phyloP scores from a whole-genome alignment of 2,329 filamentous ascomycete species.

The Furcasterigmium sp. region DNA sequence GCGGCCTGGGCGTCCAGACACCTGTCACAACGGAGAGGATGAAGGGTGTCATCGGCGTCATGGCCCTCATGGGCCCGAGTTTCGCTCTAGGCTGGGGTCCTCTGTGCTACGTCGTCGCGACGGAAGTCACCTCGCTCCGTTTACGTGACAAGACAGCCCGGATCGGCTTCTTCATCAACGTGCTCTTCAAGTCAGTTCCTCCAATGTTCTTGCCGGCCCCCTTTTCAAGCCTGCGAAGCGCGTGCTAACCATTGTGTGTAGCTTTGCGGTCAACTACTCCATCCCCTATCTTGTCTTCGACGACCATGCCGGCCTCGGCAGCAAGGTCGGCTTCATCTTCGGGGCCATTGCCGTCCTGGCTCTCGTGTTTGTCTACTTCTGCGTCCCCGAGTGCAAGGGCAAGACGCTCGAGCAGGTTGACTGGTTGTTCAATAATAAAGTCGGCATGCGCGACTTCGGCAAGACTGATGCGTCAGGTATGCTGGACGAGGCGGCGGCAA shows the following conservation, averaged over 20 bases:
- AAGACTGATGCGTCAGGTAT: background rate
- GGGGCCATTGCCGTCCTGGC: constrained; percentile 11
- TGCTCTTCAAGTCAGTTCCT: constrained; percentile 8
- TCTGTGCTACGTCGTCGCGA: constrained; percentile 25
- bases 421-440: constrained; percentile 10
- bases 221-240: background rate
- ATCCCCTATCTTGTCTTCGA: constrained; percentile 31
- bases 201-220: too few species aligned
- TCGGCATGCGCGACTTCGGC: constrained; percentile 13
- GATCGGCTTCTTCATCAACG: constrained; percentile 12
- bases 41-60: constrained; percentile 24
- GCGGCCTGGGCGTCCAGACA: constrained; percentile 10
- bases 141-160: constrained; percentile 22
- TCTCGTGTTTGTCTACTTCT: constrained; percentile 12
- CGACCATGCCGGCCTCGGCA: constrained; percentile 24
- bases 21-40: constrained; percentile 1
- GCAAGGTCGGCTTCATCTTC: constrained; percentile 14
- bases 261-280: constrained; percentile 26
- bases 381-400: constrained; percentile 15
- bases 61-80: constrained; percentile 23
- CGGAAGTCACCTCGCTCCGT: constrained; percentile 24
- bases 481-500: background rate
- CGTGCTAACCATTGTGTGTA: constrained; percentile 11
- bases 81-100: constrained; percentile 28
- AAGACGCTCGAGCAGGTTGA: constrained; percentile 19